These are phyloP conservation scores for Protomyces lactucae-debilis DNA, from an alignment of 1,139 yeast species.

Conservation along the genomic window DNA sequence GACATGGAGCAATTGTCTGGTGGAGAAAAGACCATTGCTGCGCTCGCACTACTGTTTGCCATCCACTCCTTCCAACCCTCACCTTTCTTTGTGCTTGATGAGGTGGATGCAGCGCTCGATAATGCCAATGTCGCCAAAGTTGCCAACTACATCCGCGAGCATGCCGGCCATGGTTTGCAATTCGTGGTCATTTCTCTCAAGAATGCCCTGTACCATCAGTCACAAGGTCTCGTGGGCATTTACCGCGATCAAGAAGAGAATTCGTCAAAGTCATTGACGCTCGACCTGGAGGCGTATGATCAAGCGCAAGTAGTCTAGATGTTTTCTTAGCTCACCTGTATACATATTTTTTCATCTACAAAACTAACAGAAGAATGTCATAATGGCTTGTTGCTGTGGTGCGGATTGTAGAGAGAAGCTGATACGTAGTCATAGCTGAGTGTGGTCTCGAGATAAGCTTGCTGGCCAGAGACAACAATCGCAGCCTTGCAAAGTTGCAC, in stretches of 20 bases:
- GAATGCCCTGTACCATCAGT: constrained; percentile 77
- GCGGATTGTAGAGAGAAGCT: too few relatives aligned
- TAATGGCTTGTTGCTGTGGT: too few relatives aligned
- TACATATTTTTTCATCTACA: neutral
- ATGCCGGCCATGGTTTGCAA: constrained; percentile 76
- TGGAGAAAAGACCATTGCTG: constrained; percentile 96
- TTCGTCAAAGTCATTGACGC: constrained; percentile 68
- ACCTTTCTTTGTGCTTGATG: constrained; percentile 93
- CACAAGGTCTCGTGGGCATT: constrained; percentile 89
- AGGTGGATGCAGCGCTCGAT: constrained; percentile 95
- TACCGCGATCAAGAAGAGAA: constrained; percentile 77
- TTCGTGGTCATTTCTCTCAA: constrained; percentile 91
- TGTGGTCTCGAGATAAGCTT: too few relatives aligned
- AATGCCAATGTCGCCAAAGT: constrained; percentile 78
- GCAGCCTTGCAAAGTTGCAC: too few relatives aligned
- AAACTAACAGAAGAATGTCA: too few relatives aligned
- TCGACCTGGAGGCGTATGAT: constrained; percentile 43
- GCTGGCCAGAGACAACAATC: too few relatives aligned
- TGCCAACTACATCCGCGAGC: constrained; percentile 73
- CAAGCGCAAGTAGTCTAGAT: neutral
- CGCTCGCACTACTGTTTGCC: constrained; percentile 84
- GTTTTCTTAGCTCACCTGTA: neutral
- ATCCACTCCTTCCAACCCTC: constrained; percentile 88
- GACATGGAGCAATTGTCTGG: constrained; percentile 93
- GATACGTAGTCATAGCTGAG: too few relatives aligned